Base-by-base conservation (phyloP, 2,329 filamentous ascomycete species). In the Aspergillus candidus region DNA sequence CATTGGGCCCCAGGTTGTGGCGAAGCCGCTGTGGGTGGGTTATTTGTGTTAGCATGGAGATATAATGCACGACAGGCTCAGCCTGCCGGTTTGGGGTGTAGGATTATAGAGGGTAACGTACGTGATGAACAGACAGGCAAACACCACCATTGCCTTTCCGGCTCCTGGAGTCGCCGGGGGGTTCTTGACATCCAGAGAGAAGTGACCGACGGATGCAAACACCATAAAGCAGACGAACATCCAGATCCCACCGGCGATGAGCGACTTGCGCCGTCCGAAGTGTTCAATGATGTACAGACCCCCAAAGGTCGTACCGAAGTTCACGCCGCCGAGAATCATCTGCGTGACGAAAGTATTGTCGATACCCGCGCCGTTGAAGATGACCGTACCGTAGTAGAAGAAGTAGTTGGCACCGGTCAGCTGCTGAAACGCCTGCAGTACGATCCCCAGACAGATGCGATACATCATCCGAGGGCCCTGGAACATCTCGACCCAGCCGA, bases 61-160 rank as follows among this genome's bases (percentile, higher is more conserved):
- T 7, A 22, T 7, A 4, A 22, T 3, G 6, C 18, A 6, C 4
- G 3, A 3, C 18, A 22, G 18, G 6, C 18, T 22, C 4, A 22
- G 4, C 18, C 18, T 22, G 15, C 3, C 6, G 18, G 2, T 6
- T 22, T 22, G 18, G 4, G 18, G 18, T 5, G 18, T 2, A 5
- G 18, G 18, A 7, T n/a, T n/a, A n/a, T 5, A 5, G 6, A 10
- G n/a, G 22, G 27, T 10, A 11, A 36, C 38, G 29, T 36, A 48
- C 38, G 79, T 74, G 43, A 87, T 86, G 60, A 85, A 86, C 66
- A 86, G 73, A 61, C 79, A 84, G 1, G 82, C 77, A 14, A 81
- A 76, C 1, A 83, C 78, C 49, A 87, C 84, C 75, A 86, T 82
- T 49, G 82, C 74, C 22, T 80, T 78, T 2, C 82, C 82, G 4